Base-by-base conservation (phyloP, 768 basidiomycete genomes). In the Vararia minispora region DNA sequence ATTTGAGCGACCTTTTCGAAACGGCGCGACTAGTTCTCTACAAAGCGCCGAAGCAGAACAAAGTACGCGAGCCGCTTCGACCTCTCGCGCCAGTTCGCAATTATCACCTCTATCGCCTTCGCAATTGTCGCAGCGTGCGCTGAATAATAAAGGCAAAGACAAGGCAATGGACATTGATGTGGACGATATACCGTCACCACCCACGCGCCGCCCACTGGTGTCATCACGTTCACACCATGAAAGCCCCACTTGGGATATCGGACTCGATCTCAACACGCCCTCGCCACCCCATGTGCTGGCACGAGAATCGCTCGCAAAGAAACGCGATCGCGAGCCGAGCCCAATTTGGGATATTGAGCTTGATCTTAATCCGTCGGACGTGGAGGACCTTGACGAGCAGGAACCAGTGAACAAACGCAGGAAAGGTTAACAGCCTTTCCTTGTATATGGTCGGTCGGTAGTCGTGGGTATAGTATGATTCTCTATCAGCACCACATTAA, bases 1-100 rank as follows among this genome's bases (percentile, higher is more conserved):
- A 0, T 92, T 99, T 59, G 79, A 85, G 40, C 81, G 84, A 42
- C 88, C 89, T 0, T 84, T 99, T 58, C 69, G 81, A 35, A 79
- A 83, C 41, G 67, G 71, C 37, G 64, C 73, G 6, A 77, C 80
- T 2, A 70, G 62, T 31, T 59, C 60, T 27, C 57, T 61, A 27
- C 65, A 43, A 26, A 11, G 35, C 28, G 21, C 24, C 26, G n/a
- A 28, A 21, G 22, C 14, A 33, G 17, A 16, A 18, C 12, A 10
- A 10, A 18, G 32, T 12, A 18, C 11, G 32, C 9, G 32, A 33
- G 17, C 42, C 36, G 10, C 38, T 38, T 9, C 38, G 33, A 1
- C 41, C 41, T 6, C 40, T 39, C 25, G 22, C 13, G 33, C 35
- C n/a, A n/a, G n/a, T n/a, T n/a, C n/a, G n/a, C n/a, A n/a, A n/a